Evolutionary conservation across 176 grass and related monocot genomes (phyloP).

Genomic region (Chloris gayana): DNA sequence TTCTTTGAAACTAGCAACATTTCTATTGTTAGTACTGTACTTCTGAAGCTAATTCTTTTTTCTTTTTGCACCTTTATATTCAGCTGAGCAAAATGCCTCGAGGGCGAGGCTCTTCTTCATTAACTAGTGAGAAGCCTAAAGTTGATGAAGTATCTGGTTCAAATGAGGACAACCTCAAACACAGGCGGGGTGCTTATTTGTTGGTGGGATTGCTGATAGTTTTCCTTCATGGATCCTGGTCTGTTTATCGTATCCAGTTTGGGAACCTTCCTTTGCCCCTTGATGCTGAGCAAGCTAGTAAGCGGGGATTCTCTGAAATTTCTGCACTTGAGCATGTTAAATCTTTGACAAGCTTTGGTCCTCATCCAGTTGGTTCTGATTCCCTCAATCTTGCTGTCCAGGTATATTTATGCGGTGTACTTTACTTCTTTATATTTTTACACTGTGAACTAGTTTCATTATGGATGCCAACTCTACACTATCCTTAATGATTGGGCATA

Average conservation of each 20-base stretch:
- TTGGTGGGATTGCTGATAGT: slow-evolving; percentile 72
- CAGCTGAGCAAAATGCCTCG: slow-evolving; percentile 44
- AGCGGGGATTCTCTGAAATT: slow-evolving; percentile 85
- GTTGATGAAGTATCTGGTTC: slow-evolving; percentile 29
- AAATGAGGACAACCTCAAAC: slow-evolving; percentile 35
- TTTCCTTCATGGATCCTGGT: slow-evolving; percentile 84
- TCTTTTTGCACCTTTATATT: slow-evolving; percentile 13
- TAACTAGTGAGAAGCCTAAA: slow-evolving; percentile 38
- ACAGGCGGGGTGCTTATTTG: slow-evolving; percentile 64
- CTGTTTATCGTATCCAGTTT: slow-evolving; percentile 72
- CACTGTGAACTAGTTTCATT: slow-evolving; percentile 1
- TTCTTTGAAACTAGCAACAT: neutral
- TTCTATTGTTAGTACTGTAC: neutral
- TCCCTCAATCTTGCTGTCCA: slow-evolving; percentile 76
- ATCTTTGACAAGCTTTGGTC: slow-evolving; percentile 76
- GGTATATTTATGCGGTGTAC: slow-evolving; percentile 49
- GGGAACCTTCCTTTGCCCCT: slow-evolving; percentile 80
- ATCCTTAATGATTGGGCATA: neutral
- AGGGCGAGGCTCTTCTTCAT: slow-evolving; percentile 36
- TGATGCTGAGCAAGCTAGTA: slow-evolving; percentile 66
- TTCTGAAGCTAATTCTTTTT: slow-evolving; percentile 9
- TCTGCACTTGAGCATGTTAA: slow-evolving; percentile 85
- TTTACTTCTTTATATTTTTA: slow-evolving; percentile 14
- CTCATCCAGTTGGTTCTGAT: slow-evolving; percentile 94
- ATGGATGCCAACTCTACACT: slow-evolving; percentile 16